These are phyloP conservation scores for Hyaloscypha finlandica DNA, from an alignment of 495 filamentous ascomycete species.

Conservation along the genomic window DNA sequence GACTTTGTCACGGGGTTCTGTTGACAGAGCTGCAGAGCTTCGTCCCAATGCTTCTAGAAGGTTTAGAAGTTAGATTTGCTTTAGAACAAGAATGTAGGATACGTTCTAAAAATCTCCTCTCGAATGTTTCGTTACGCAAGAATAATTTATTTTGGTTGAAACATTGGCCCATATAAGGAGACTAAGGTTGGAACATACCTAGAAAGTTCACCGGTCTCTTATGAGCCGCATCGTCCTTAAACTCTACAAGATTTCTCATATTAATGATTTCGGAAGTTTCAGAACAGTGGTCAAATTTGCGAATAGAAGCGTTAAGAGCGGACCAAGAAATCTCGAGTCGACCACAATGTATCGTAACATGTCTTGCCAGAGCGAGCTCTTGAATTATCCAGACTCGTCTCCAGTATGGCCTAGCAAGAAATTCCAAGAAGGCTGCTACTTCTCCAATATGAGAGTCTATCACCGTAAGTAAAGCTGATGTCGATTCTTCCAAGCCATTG, in stretches of 20 bases:
- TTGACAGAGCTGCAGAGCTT: neutral
- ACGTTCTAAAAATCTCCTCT: too few relatives aligned
- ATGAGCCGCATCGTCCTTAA: neutral
- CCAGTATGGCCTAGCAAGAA: slow-evolving; percentile 31
- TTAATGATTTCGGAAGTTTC: neutral
- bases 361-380: slow-evolving; percentile 26
- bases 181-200: too few relatives aligned
- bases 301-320: too few relatives aligned
- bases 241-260: neutral
- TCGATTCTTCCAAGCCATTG: neutral
- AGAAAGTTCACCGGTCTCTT: neutral
- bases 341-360: neutral
- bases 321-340: neutral
- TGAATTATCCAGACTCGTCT: slow-evolving; percentile 36
- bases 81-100: too few relatives aligned
- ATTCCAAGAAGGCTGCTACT: neutral
- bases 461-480: too few relatives aligned
- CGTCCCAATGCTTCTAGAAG: neutral
- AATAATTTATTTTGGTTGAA: too few relatives aligned
- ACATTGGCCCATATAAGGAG: too few relatives aligned
- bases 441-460: too few relatives aligned
- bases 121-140: too few relatives aligned
- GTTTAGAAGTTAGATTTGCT: too few relatives aligned
- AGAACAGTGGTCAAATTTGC: too few relatives aligned
- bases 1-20: neutral